Percentiles rank a stretch among this genome's conserved stretches.
phyloP scores from a whole-genome alignment of 2,329 filamentous ascomycete genomes.

The Rhexocercosporidium sp. region DNA sequence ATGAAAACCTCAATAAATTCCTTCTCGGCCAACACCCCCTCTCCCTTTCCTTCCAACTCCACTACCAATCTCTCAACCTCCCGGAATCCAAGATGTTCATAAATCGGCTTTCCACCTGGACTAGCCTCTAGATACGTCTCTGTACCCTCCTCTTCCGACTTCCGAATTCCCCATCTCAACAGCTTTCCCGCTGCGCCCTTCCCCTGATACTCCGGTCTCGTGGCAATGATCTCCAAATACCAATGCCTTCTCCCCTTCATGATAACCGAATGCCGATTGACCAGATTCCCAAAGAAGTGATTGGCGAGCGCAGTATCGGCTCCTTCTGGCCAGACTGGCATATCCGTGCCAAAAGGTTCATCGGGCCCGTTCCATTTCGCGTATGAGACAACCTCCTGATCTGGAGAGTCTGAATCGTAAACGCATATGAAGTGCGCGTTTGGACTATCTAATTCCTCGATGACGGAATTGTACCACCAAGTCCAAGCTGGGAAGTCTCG shows the following conservation, averaged over 20 bases:
- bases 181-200: conserved; percentile 51
- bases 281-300: conserved; percentile 49
- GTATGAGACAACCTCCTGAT: conserved; percentile 48
- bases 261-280: conserved; percentile 43
- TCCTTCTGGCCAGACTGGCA: conserved; percentile 48
- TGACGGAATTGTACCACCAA: conserved; percentile 46
- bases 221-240: conserved; percentile 55
- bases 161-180: conserved; percentile 53
- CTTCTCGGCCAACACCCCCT: conserved; percentile 21
- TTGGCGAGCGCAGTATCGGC: conserved; percentile 45
- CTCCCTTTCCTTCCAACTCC: conserved; percentile 43
- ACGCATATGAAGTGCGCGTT: conserved; percentile 48
- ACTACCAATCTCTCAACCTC: conserved; percentile 47
- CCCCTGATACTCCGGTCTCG: conserved; percentile 50
- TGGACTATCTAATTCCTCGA: conserved; percentile 49
- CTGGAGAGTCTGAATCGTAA: conserved; percentile 40
- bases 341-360: conserved; percentile 31
- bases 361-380: conserved; percentile 52
- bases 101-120: conserved; percentile 51
- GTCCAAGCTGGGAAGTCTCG: conserved; percentile 6
- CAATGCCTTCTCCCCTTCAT: conserved; percentile 53
- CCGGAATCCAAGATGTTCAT: conserved; percentile 54
- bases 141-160: conserved; percentile 50
- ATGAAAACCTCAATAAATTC: conserved; percentile 42
- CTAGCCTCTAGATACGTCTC: conserved; percentile 58